These are phyloP conservation scores for Gyromitra esculenta DNA, from an alignment of 2,329 filamentous ascomycete genomes.

Conservation along the genomic window DNA sequence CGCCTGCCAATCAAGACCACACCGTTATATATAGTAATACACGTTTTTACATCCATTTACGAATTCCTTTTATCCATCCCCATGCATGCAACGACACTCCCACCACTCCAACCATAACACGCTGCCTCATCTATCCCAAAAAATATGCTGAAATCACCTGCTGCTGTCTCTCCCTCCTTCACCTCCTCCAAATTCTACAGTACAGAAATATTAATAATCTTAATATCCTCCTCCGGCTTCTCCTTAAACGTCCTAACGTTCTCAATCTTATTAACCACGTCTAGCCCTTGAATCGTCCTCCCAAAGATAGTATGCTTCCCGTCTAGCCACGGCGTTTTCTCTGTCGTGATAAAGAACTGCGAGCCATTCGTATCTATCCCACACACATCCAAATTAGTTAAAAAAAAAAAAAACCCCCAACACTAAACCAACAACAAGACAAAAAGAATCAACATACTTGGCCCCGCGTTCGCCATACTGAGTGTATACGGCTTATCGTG, in stretches of 20 bases:
- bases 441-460: conserved; percentile 62
- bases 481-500: conserved; percentile 94
- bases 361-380: conserved; percentile 80
- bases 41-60: too few relatives aligned
- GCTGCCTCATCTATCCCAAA: neutral
- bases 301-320: conserved; percentile 97
- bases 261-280: conserved; percentile 96
- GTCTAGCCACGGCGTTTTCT: conserved; percentile 95
- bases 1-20: too few relatives aligned
- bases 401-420: neutral
- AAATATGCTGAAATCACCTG: neutral
- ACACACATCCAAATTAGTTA: neutral
- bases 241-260: conserved; percentile 87
- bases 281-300: conserved; percentile 85
- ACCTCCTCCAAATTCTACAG: conserved; percentile 31
- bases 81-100: too few relatives aligned
- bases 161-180: neutral
- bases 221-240: conserved; percentile 96
- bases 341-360: conserved; percentile 98
- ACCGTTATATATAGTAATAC: too few relatives aligned
- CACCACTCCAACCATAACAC: too few relatives aligned
- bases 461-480: conserved; percentile 97
- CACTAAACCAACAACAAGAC: neutral
- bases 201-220: conserved; percentile 82
- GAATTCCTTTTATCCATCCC: too few relatives aligned